Conservation (phyloP, 306 rosid species). For the Trichosanthes cucumerina region DNA sequence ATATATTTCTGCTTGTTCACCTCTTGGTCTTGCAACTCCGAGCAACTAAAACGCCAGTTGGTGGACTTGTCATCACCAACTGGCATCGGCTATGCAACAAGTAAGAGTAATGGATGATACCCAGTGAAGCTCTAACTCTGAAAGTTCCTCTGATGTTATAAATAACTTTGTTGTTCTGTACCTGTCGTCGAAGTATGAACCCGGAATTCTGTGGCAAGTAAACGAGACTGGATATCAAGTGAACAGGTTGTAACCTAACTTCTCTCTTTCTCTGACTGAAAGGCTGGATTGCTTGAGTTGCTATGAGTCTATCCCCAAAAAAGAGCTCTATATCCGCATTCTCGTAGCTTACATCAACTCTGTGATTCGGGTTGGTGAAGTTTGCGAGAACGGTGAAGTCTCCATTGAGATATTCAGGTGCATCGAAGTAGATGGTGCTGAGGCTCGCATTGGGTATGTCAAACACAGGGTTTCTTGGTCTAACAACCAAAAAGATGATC, state of each 20-base stretch:
- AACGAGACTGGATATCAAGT: conserved; percentile 63
- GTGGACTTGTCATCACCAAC: conserved; percentile 81
- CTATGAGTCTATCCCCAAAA: conserved; percentile 59
- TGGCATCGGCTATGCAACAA: conserved; percentile 68
- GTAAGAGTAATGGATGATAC: conserved; percentile 46
- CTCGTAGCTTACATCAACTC: conserved; percentile 49
- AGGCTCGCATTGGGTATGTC: conserved; percentile 75
- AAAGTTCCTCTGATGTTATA: conserved; percentile 62
- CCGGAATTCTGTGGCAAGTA: conserved; percentile 71
- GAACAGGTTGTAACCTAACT: conserved; percentile 50
- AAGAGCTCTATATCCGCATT: conserved; percentile 47
- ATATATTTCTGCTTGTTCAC: conserved; percentile 21
- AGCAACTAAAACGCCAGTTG: conserved; percentile 58
- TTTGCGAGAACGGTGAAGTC: conserved; percentile 63
- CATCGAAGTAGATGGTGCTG: conserved; percentile 62
- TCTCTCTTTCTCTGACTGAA: conserved; percentile 52
- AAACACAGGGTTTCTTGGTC: conserved; percentile 54
- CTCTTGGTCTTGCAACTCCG: conserved; percentile 53
- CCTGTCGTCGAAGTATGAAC: conserved; percentile 54
- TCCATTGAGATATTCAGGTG: conserved; percentile 68
- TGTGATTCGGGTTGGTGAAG: conserved; percentile 77
- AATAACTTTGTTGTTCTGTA: conserved; percentile 42
- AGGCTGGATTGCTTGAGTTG: conserved; percentile 46
- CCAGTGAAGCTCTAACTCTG: conserved; percentile 52
- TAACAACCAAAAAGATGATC: conserved; percentile 48